A percentile compares a stretch with the other conserved stretches of the same genome.
These are phyloP conservation scores for Gliomastix tumulicola DNA, from an alignment of 2,329 filamentous ascomycete species.

Conservation along the genomic window DNA sequence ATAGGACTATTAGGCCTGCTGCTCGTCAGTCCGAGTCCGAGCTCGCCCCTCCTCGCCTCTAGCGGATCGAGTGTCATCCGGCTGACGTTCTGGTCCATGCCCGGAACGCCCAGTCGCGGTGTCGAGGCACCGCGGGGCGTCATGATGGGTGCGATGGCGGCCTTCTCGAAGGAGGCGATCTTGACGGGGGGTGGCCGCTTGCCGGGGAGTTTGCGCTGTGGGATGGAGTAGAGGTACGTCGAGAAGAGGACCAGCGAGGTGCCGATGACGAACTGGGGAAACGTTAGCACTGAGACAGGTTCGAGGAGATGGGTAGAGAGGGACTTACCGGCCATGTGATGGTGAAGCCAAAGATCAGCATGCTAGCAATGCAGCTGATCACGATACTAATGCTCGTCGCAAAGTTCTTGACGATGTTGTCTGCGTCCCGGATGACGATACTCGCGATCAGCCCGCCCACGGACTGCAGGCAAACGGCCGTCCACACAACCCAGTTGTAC, in stretches of 20 bases:
- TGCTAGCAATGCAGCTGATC: constrained; percentile 76
- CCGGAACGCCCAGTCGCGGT: no score
- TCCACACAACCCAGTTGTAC: constrained; percentile 90
- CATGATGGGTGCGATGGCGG: constrained; percentile 43
- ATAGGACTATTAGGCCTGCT: constrained; percentile 41
- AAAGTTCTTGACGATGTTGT: constrained; percentile 87
- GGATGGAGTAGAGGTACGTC: constrained; percentile 76
- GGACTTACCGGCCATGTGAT: constrained; percentile 63
- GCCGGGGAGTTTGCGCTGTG: constrained; percentile 43
- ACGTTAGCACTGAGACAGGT: constrained; percentile 1
- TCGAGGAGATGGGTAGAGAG: neutral
- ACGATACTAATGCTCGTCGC: constrained; percentile 89
- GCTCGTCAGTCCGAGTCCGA: constrained; percentile 31
- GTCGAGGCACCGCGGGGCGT: constrained; percentile 19
- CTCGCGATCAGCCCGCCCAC: constrained; percentile 72
- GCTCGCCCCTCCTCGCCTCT: constrained; percentile 17
- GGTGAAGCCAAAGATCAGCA: constrained; percentile 77
- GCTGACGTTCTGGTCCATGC: neutral
- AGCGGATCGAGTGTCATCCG: constrained; percentile 31
- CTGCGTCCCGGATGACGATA: constrained; percentile 30
- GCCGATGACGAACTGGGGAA: constrained; percentile 68
- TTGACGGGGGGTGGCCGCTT: constrained; percentile 56
- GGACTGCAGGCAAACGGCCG: constrained; percentile 75
- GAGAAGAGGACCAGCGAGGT: constrained; percentile 72
- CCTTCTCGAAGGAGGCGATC: constrained; percentile 73